Evolutionary conservation across 495 filamentous ascomycete species (phyloP), one percentile per base, ranked within the genome.

Genomic region (Halenospora varia): DNA sequence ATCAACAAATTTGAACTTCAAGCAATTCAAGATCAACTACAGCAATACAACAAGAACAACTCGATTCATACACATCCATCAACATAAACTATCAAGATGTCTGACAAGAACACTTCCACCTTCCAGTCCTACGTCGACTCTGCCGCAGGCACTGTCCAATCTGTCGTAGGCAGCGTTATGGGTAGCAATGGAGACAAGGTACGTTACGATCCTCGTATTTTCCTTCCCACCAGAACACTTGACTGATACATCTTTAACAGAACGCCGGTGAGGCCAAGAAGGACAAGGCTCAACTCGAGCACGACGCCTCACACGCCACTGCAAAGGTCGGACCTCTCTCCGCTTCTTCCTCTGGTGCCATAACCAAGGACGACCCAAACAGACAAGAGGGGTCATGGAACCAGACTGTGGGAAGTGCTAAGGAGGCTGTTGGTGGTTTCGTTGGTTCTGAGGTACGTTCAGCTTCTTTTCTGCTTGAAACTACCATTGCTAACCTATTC

Each of bases 371-470:
- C 72, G 75, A 90, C 69, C 77, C 83, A 8, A 75, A 92, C 71
- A 88, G 92, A 60, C 68, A 75, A 17, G 70, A 80, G 3, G 93
- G 92, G 26, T 76, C 79, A 40, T 92, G 88, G 82, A 89, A 96
- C 75, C 92, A 97, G 74, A 94, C 88, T 41, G 61, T 92, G 40
- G 93, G 93, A 54, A 82, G 88, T 0, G 86, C 82, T 41, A 97
- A 97, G 80, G 90, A 96, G 66, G 75, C 82, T 25, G 51, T 95
- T 4, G 93, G 93, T 55, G 85, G 85, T 60, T 47, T 90, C 10
- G 57, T 92, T 49, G 93, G 93, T 57, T 81, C 81, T 57, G 87
- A 94, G 73, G 79, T 81, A 68, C 56, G 71, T 63, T 15, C 42
- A 15, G 23, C 26, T 56, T n/a, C n/a, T n/a, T n/a, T n/a, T n/a